These are phyloP conservation scores for Corymbia calophylla DNA, from an alignment of 441 rosid species.

Conservation along the genomic window DNA sequence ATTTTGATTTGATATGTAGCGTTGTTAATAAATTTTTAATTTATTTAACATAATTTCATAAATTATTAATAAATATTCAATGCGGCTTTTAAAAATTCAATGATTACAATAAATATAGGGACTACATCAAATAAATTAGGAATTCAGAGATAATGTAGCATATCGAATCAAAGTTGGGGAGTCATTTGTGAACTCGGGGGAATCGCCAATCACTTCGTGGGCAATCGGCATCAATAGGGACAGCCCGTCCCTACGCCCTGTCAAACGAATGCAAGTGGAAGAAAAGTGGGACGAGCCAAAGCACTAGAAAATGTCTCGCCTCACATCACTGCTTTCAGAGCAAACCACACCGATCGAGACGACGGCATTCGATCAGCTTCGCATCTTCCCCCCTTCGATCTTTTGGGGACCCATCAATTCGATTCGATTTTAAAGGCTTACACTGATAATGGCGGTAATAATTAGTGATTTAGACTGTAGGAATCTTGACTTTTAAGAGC, in stretches of 20 bases:
- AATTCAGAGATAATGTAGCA: rapidly evolving
- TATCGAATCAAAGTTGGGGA: rapidly evolving
- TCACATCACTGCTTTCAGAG: not conserved
- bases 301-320: not conserved
- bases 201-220: not conserved
- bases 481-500: not conserved
- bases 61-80: not conserved
- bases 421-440: not conserved
- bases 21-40: rapidly evolving
- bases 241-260: not conserved
- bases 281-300: not conserved
- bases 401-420: not conserved
- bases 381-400: not conserved
- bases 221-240: not conserved
- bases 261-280: not conserved
- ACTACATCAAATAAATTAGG: not conserved
- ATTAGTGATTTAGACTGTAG: not conserved
- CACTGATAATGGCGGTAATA: not conserved
- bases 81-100: rapidly evolving
- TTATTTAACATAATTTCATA: rapidly evolving
- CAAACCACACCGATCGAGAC: not conserved
- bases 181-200: not conserved
- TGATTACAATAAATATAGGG: not conserved
- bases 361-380: not conserved
- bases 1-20: rapidly evolving